Base-by-base conservation (phyloP, 305 asterid species). In the Fraxinus greggii region DNA sequence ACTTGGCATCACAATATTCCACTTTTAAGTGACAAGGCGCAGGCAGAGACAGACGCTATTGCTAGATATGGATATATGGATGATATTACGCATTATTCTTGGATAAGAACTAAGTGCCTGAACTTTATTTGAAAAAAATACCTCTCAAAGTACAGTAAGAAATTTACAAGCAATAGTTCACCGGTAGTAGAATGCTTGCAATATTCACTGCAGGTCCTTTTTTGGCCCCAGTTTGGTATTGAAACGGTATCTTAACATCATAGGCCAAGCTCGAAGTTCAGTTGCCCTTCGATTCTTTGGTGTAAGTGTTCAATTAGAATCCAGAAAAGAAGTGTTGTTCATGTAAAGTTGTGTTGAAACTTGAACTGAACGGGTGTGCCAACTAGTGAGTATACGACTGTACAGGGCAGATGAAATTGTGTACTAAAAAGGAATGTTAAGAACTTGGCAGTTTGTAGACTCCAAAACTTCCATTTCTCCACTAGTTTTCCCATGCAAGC, bases 381-480 rank as follows among this genome's bases (percentile, higher is more conserved):
- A n/a, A n/a, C 65, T 54, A 54, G 65, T 6, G 24, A n/a, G 24
- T 5, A 54, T n/a, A n/a, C 24, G 63, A 54, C 63, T n/a, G 63
- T 54, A 54, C 65, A 1, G 26, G 65, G 65, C 65, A 54, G 7
- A 54, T n/a, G 65, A 54, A 54, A 54, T 54, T 59, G 29, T 59
- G 29, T 7, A 7, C 69, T 59, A 21, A 19, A 54, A 54, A n/a
- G 65, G 65, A 54, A 19, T n/a, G 65, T n/a, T 0, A 17, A 51
- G 61, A 51, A 17, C 67, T 56, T 56, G 21, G 61, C 61, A 51
- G 61, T 51, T 17, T 17, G 61, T 13, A 77, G 21, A 70, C 40
- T 65, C 31, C 40, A 79, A 79, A 76, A 36, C 81, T 70, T 79
- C 82, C 79, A 79, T 61, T 42, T 72, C 65, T 74, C 19, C 61